Conservation (phyloP, 345 rosid species). For the Sonneratia alba region DNA sequence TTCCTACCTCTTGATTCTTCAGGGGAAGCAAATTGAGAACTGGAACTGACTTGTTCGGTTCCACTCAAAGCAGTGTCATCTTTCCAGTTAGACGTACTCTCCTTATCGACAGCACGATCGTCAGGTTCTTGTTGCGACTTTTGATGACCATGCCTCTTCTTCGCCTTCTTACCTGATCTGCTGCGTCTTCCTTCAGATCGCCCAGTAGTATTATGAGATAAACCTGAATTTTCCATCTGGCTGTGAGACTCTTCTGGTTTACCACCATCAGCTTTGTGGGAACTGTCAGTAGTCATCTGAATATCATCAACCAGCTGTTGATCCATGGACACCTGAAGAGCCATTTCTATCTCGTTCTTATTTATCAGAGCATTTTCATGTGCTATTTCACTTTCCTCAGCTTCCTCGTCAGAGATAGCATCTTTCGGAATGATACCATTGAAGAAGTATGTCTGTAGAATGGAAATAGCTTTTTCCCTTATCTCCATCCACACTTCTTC, state of each 20-base stretch:
- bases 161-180: slow-evolving; percentile 91
- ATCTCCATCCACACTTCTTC: slow-evolving; percentile 99
- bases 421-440: slow-evolving; percentile 67
- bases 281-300: slow-evolving; percentile 43
- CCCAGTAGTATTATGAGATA: slow-evolving; percentile 32
- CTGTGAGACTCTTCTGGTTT: slow-evolving; percentile 42
- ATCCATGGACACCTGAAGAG: slow-evolving; percentile 36
- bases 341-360: slow-evolving; percentile 32
- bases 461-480: slow-evolving; percentile 80
- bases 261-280: slow-evolving; percentile 31
- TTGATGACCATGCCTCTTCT: slow-evolving; percentile 81
- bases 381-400: slow-evolving; percentile 49
- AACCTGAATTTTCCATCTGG: slow-evolving; percentile 41
- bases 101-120: slow-evolving; percentile 53
- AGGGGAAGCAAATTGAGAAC: slow-evolving; percentile 79
- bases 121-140: slow-evolving; percentile 50
- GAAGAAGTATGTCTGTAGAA: slow-evolving; percentile 71
- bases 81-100: slow-evolving; percentile 62
- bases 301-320: slow-evolving; percentile 37
- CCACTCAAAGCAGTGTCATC: slow-evolving; percentile 87
- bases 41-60: slow-evolving; percentile 75
- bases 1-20: slow-evolving; percentile 75
- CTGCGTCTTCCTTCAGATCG: slow-evolving; percentile 61
- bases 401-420: slow-evolving; percentile 76
- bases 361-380: slow-evolving; percentile 36